Evolutionary conservation across 2,329 filamentous ascomycete species (phyloP), one percentile per base, ranked within the genome.

Genomic region (Ascochyta clinopodiicola): DNA sequence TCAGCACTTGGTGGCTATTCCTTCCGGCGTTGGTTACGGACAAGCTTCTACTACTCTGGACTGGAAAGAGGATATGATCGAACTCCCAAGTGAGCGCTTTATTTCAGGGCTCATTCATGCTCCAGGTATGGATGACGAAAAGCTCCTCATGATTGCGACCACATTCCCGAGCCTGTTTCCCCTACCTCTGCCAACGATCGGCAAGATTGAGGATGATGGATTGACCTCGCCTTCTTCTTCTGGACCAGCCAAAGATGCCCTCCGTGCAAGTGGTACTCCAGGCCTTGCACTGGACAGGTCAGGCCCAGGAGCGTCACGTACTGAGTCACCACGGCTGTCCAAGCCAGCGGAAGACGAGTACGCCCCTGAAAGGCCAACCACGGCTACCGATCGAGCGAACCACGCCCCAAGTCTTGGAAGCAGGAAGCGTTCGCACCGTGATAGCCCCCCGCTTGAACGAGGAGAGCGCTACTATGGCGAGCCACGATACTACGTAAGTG

Each of bases 41-140:
- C 66, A 66, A 27, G 56, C 54, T 9, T 21, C 61, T 17, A 35
- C 58, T 24, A 63, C 69, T 10, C 64, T 77, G 27, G 81, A 87
- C 63, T 88, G 86, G 86, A 82, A 81, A 56, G 78, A 78, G 52
- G 80, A 86, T 54, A 86, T 88, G 84, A 80, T 88, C 47, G 80
- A 84, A 60, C 74, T 88, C 38, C 86, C 86, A 1, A 81, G 83
- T 59, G 73, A 77, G 27, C 74, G 78, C 19, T 72, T 80, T 49
- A 78, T 87, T 37, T 74, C 72, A 21, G 77, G 78, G 22, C 72
- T 87, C 22, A 75, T 81, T 17, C 76, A 79, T 52, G 78, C 80
- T 31, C 79, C 78, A 8, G 84, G 84, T 12, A 86, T 87, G 79
- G 81, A 86, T 64, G 80, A 83, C 36, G 73, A 80, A 40, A 86